A percentile compares a stretch with the other conserved stretches of the same genome.
These are phyloP conservation scores for Polyporus tsugae DNA, from an alignment of 1,284 basidiomycete genomes.

Conservation along the genomic window DNA sequence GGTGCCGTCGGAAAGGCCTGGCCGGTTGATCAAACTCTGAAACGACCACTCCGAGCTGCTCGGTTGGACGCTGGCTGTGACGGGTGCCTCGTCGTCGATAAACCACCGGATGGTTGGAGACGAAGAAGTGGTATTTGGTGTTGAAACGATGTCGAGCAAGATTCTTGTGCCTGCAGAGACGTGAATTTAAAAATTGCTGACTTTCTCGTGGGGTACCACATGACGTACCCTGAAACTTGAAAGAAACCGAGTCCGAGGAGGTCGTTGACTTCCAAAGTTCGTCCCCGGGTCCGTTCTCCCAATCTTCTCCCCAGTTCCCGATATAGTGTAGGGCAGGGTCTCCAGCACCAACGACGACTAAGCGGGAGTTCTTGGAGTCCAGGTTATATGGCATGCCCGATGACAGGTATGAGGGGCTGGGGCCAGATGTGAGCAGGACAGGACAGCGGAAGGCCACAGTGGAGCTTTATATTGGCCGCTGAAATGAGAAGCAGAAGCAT, in stretches of 20 bases:
- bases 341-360: slow-evolving; percentile 1
- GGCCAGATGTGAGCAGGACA: background rate
- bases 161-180: background rate
- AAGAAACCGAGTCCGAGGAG: background rate
- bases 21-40: slow-evolving; percentile 10
- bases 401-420: background rate
- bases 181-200: background rate
- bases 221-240: background rate
- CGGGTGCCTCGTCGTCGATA: slow-evolving; percentile 8
- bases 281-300: background rate
- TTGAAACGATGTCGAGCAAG: background rate
- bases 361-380: background rate
- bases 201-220: background rate
- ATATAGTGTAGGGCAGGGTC: background rate
- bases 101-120: slow-evolving; percentile 14
- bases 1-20: slow-evolving; percentile 12
- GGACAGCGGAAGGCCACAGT: background rate
- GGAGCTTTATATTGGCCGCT: background rate
- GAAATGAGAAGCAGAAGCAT: background rate
- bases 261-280: background rate
- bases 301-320: background rate
- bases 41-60: slow-evolving; percentile 5
- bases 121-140: background rate
- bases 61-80: background rate
- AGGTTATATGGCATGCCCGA: background rate